A percentile compares a stretch with the other conserved stretches of the same genome.
Conservation (phyloP, 768 basidiomycete species). For the Pleurotus djamor region DNA sequence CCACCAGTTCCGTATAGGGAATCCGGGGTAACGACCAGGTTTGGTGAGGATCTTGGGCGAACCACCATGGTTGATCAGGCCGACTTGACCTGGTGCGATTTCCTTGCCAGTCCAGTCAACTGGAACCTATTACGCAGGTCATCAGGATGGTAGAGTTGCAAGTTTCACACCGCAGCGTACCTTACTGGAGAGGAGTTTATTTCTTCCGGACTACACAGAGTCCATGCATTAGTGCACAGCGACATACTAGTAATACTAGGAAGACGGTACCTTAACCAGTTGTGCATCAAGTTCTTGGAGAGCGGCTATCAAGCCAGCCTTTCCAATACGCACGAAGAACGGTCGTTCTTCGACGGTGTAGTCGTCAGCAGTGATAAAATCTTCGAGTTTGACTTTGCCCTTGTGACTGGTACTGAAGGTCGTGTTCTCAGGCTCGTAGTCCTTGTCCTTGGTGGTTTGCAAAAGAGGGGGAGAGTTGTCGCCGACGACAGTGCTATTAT, state of each 20-base stretch:
- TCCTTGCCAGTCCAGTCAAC: constrained; percentile 71
- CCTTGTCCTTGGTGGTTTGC: constrained; percentile 4
- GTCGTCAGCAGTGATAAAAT: constrained; percentile 45
- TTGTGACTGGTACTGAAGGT: constrained; percentile 10
- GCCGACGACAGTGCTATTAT: constrained; percentile 43
- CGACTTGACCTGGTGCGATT: constrained; percentile 68
- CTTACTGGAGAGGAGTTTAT: constrained; percentile 63
- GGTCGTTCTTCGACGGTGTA: constrained; percentile 55
- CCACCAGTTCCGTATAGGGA: constrained; percentile 84
- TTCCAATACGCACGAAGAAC: constrained; percentile 70
- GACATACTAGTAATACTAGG: neutral
- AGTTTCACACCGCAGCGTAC: constrained; percentile 13
- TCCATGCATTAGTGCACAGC: constrained; percentile 7
- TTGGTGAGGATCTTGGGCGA: constrained; percentile 71
- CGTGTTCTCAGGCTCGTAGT: neutral
- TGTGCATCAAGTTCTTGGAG: constrained; percentile 68
- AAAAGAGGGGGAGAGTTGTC: constrained; percentile 17
- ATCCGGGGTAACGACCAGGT: constrained; percentile 76
- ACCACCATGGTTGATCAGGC: constrained; percentile 82
- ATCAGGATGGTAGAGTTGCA: neutral
- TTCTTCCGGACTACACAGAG: constrained; percentile 47
- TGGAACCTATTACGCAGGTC: constrained; percentile 36
- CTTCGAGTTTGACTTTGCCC: constrained; percentile 20
- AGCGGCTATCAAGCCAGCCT: constrained; percentile 66
- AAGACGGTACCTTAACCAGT: constrained; percentile 42